A percentile compares a stretch with the other conserved stretches of the same genome.
Conservation (phyloP, 805 yeast genomes). For the Torulaspora indica region DNA sequence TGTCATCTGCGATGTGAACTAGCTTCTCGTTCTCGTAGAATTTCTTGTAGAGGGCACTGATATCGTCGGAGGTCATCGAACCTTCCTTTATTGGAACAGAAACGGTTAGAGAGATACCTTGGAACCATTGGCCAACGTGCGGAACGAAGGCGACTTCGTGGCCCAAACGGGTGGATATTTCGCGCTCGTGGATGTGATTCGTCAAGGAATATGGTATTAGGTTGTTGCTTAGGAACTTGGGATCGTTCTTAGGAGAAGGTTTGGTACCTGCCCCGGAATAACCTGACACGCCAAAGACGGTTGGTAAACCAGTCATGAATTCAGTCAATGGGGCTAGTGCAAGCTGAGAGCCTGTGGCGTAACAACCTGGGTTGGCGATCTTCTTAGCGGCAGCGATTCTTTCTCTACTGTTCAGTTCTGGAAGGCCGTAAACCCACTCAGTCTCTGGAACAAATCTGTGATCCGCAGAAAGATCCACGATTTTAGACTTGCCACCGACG, state of each 20-base stretch:
- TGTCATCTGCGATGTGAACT: conserved; percentile 81
- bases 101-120: conserved; percentile 91
- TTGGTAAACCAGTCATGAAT: conserved; percentile 65
- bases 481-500: conserved; percentile 66
- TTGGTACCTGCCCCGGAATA: conserved; percentile 99
- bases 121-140: conserved; percentile 99
- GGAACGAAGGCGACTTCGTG: conserved; percentile 83
- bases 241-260: conserved; percentile 93
- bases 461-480: conserved; percentile 92
- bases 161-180: conserved; percentile 78
- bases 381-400: conserved; percentile 66
- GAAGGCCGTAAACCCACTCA: conserved; percentile 92
- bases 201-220: conserved; percentile 93
- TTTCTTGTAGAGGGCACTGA: conserved; percentile 71
- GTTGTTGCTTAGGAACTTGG: conserved; percentile 67
- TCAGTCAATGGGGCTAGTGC: conserved; percentile 84
- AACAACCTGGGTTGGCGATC: conserved; percentile 97
- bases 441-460: conserved; percentile 86
- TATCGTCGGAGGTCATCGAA: conserved; percentile 69
- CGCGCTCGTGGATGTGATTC: conserved; percentile 95
- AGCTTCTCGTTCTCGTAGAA: conserved; percentile 83
- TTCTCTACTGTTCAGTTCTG: conserved; percentile 75
- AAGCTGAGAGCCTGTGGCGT: conserved; percentile 96
- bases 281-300: conserved; percentile 93
- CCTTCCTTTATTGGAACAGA: conserved; percentile 76